Evolutionary conservation across 2,329 filamentous ascomycete genomes (phyloP).

Genomic region (Aspergillus sp.): DNA sequence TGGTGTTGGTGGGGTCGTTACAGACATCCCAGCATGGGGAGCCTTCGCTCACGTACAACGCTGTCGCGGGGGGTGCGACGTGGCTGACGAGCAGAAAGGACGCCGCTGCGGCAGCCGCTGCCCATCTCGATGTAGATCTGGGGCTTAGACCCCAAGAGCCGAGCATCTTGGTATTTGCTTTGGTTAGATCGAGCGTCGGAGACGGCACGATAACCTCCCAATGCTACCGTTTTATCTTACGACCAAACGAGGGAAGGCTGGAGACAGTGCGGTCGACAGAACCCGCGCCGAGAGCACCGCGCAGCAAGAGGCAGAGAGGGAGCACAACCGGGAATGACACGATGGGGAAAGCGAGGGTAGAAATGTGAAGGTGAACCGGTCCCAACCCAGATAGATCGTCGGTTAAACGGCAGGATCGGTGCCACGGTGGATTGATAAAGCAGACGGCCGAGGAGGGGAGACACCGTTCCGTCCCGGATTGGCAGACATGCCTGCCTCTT

Average conservation of each 20-base stretch:
- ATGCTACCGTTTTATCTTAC: background rate
- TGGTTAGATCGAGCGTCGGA: background rate
- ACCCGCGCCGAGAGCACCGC: conserved; percentile 3
- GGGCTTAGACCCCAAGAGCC: conserved; percentile 15
- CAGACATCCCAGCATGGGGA: conserved; percentile 44
- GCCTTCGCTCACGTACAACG: conserved; percentile 36
- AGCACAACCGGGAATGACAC: background rate
- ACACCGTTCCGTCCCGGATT: conserved; percentile 3
- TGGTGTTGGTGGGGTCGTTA: conserved; percentile 39
- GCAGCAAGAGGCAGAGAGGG: background rate
- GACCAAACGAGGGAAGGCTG: background rate
- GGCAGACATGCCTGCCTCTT: background rate
- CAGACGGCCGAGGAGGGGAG: background rate
- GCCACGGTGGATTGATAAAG: conserved; percentile 9
- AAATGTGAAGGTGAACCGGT: conserved; percentile 6
- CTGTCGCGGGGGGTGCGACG: conserved; percentile 25
- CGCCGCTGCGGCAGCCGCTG: conserved; percentile 16
- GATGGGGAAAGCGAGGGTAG: conserved; percentile 3
- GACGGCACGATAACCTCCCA: background rate
- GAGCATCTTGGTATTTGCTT: conserved; percentile 24
- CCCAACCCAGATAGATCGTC: conserved; percentile 4
- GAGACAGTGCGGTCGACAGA: conserved; percentile 2
- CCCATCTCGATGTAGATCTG: conserved; percentile 20
- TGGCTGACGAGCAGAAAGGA: conserved; percentile 21
- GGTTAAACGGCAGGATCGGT: conserved; percentile 9